Evolutionary conservation across 1,284 basidiomycete species (phyloP).

Genomic region (Sporisorium reilianum): DNA sequence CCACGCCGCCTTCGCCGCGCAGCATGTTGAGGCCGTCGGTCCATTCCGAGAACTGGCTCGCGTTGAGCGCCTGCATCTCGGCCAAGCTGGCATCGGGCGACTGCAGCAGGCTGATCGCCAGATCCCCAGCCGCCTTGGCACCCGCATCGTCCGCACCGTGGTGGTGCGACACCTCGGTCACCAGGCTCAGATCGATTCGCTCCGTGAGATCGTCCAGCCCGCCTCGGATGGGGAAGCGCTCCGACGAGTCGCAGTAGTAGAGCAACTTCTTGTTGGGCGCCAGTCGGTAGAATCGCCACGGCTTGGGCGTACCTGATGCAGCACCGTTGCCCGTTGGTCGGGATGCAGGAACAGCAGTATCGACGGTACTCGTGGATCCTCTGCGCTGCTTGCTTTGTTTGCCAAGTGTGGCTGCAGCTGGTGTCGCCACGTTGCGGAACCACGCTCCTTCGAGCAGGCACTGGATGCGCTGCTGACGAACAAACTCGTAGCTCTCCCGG

Average conservation of each 20-base stretch:
- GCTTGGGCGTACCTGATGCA: constrained; percentile 9
- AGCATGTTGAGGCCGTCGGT: constrained; percentile 90
- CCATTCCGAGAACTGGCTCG: constrained; percentile 92
- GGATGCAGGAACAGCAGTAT: constrained; percentile 17
- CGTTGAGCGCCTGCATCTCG: constrained; percentile 86
- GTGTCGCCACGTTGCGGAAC: constrained; percentile 76
- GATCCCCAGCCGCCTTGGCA: constrained; percentile 7
- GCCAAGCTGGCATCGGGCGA: constrained; percentile 74
- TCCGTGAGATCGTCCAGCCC: constrained; percentile 89
- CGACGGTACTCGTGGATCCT: constrained; percentile 37
- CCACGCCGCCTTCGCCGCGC: constrained; percentile 57
- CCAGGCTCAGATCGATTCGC: constrained; percentile 70
- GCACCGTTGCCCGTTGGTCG: constrained; percentile 12
- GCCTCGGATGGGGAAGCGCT: constrained; percentile 80
- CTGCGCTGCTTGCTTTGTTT: constrained; percentile 16
- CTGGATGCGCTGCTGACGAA: constrained; percentile 88
- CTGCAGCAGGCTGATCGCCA: constrained; percentile 55
- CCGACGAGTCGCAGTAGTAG: constrained; percentile 82
- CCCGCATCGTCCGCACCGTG: constrained; percentile 11
- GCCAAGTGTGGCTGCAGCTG: neutral
- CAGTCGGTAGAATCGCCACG: constrained; percentile 70
- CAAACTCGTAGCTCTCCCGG: constrained; percentile 91
- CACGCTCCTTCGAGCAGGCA: constrained; percentile 89
- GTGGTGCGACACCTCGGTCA: constrained; percentile 53
- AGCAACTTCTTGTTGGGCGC: constrained; percentile 77